phyloP scores from a whole-genome alignment of 108 stramenopile genomes.

The Aurantiochytrium sp. region DNA sequence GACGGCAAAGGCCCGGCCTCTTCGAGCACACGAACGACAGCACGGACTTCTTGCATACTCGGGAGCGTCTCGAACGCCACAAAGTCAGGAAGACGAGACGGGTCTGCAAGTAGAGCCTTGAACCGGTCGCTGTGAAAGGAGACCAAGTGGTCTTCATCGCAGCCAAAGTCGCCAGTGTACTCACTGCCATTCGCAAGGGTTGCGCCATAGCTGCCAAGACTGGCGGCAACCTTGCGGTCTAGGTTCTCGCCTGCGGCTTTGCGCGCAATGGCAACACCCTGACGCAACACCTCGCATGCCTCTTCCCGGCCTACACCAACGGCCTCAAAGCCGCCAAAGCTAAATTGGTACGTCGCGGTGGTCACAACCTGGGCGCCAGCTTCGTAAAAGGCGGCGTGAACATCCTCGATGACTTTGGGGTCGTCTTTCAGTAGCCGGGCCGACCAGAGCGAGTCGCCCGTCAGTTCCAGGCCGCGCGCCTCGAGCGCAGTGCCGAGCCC shows the following conservation, averaged over 20 bases:
- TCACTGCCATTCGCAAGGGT: neutral
- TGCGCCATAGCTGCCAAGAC: neutral
- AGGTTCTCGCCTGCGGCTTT: neutral
- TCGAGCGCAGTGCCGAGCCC: conserved; percentile 6
- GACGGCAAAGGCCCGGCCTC: neutral
- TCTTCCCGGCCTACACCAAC: neutral
- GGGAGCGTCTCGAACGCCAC: neutral
- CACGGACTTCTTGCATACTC: neutral
- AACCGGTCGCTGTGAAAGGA: neutral
- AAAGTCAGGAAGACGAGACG: neutral
- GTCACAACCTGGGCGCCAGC: neutral
- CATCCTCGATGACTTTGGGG: neutral
- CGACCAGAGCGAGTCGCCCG: neutral
- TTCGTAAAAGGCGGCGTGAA: neutral
- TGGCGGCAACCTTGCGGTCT: conserved; percentile 1
- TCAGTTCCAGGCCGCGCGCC: neutral
- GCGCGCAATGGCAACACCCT: neutral
- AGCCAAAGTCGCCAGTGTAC: conserved; percentile 3
- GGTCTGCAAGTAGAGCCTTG: neutral
- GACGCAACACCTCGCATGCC: neutral
- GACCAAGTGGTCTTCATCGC: neutral
- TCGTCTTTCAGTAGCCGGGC: neutral
- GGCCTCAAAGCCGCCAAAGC: neutral
- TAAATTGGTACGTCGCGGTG: neutral
- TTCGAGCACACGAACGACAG: neutral